Evolutionary conservation across 257 asterid genomes (phyloP), one percentile per base, ranked within the genome.

Genomic region (Nicotiana otophora): DNA sequence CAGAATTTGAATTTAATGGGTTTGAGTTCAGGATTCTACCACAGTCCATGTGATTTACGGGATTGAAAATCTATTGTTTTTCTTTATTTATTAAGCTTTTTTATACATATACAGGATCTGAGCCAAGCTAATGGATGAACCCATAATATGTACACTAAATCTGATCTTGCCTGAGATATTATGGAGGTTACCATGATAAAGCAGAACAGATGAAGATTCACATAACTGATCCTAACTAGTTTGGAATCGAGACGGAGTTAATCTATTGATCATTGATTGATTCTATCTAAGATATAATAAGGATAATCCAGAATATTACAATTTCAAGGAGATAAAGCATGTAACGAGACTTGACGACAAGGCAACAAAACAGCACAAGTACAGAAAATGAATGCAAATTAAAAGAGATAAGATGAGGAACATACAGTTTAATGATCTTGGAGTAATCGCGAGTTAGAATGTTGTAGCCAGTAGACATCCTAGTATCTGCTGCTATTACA

Each of bases 391-490:
- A 64, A 64, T 28, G 39, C 42, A 64, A 14, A 64, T 12, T 14
- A 30, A 26, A 64, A n/a, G 10, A 64, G 23, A 28, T 76, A 30
- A 33, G 19, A 20, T 76, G 17, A 33, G 62, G 12, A 10, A 82
- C 16, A 55, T 90, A 95, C 98, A 95, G 91, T 82, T 91, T 91
- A 82, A 83, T 81, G 76, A 95, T 95, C 85, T 95, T 95, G 89
- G 98, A 95, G 92, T 93, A 93, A 85, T 95, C 98, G 81, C 98
- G 98, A 80, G 98, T 92, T 58, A 95, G 98, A 85, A 88, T 86
- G 77, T 51, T 88, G 81, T 86, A 88, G 77, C 98, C 98, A 31
- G 92, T 89, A 77, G 98, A 92, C 97, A 93, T 89, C 64, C 98
- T 92, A 85, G 98, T 95, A 84, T 95, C 98, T 39, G 97, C 93